Base-by-base conservation (phyloP, 2,329 filamentous ascomycete genomes). In the Clarireedia sp. region DNA sequence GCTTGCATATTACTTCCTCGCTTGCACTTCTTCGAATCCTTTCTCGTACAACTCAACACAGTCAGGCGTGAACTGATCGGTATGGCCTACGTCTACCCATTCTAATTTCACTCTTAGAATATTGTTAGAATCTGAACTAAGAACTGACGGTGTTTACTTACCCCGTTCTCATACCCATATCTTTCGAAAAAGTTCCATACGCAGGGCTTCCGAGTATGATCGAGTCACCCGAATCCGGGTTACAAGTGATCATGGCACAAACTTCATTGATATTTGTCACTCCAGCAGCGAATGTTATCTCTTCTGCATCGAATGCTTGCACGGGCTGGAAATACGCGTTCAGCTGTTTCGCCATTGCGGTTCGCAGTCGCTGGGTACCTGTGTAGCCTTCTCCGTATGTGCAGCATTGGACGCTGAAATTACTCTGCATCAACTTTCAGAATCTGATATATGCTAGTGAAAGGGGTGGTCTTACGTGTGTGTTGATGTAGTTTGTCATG, bases 151-250 rank as follows among this genome's bases (percentile, higher is more conserved):
- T 5, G 24, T 26, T 8, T 26, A 21, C 40, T 21, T 19, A 44
- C 40, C 21, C 21, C 17, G 40, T 44, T 44, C 17, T 44, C 40
- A 44, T 44, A 19, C 72, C 72, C 45, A 79, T 75, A 60, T 80
- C 78, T 1, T 72, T 64, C 21, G 73, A 69, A 53, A 80, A 80
- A 16, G 73, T 69, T 17, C 73, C 72, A 55, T 80, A 80, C 6
- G 73, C 68, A 0, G 77, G 76, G 14, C 72, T 66, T 29, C 67
- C 71, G 2, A 77, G 64, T 10, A 80, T 60, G 19, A 80, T 71
- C 1, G 70, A 75, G 45, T 79, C 75, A 0, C 72, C 72, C 0
- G 67, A 65, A 51, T 75, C 73, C 8, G 69, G 72, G 1, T 79
- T 58, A 8, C 24, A 26, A 26, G 24, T 26, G 10, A 65, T 68